These are phyloP conservation scores for Azolla pinnata DNA, from an alignment of 75 land plant species.

Conservation along the genomic window DNA sequence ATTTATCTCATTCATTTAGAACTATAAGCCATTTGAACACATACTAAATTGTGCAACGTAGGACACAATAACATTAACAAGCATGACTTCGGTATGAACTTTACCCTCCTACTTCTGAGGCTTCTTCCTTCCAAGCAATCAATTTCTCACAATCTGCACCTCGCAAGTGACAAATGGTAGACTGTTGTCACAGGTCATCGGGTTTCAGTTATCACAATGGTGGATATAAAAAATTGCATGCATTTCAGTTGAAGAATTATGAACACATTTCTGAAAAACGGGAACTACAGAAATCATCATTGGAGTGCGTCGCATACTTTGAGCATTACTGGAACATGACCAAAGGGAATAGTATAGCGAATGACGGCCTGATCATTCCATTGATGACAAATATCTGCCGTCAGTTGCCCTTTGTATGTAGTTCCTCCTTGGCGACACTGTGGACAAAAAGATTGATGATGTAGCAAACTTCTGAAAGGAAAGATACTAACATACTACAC, in stretches of 20 bases:
- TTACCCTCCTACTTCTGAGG: constrained; percentile 84
- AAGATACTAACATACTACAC: no score
- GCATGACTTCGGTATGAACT: constrained; percentile 7
- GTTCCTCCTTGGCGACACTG: constrained; percentile 77
- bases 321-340: constrained; percentile 72
- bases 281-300: no score
- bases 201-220: no score
- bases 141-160: constrained; percentile 42
- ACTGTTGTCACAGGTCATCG: constrained; percentile 46
- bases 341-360: constrained; percentile 27
- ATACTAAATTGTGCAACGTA: background rate
- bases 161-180: constrained; percentile 61
- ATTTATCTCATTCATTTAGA: background rate
- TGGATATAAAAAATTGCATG: background rate
- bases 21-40: background rate
- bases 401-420: constrained; percentile 57
- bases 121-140: constrained; percentile 55
- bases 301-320: constrained; percentile 53
- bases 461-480: background rate
- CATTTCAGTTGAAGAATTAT: background rate
- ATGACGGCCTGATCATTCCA: constrained; percentile 31
- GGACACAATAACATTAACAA: no score
- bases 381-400: constrained; percentile 45
- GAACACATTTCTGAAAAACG: no score
- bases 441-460: background rate